Conservation (phyloP, 169 alveolate genomes). For the Babesia bigemina region DNA sequence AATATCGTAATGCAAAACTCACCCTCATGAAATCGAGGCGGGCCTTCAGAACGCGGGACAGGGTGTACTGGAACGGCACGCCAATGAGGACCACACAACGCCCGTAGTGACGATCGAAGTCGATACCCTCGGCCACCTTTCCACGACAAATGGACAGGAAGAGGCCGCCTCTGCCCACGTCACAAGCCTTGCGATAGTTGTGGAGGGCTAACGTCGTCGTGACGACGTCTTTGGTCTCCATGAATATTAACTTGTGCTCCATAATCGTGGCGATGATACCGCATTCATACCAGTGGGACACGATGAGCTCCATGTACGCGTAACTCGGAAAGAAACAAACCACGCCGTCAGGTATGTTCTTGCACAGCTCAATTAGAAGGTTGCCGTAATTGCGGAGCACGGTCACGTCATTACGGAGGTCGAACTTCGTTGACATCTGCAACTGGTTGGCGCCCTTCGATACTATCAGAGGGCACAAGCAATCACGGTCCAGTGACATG, state of each 20-base stretch:
- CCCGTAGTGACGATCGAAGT: slow-evolving; percentile 97
- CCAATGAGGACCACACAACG: slow-evolving; percentile 97
- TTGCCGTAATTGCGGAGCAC: slow-evolving; percentile 92
- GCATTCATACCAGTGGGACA: slow-evolving; percentile 94
- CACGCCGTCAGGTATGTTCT: slow-evolving; percentile 93
- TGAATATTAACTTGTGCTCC: slow-evolving; percentile 92
- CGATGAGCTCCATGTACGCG: slow-evolving; percentile 88
- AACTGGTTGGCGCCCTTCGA: slow-evolving; percentile 91
- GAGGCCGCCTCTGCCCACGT: slow-evolving; percentile 97
- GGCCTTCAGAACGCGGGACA: slow-evolving; percentile 89
- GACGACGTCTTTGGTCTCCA: slow-evolving; percentile 96
- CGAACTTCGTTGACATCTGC: slow-evolving; percentile 89
- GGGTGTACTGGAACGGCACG: slow-evolving; percentile 94
- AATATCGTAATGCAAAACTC: neutral
- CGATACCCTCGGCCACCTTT: slow-evolving; percentile 99
- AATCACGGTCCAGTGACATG: slow-evolving; percentile 91
- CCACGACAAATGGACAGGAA: slow-evolving; percentile 96
- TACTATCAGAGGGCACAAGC: slow-evolving; percentile 94
- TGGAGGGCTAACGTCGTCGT: slow-evolving; percentile 92
- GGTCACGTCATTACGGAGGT: slow-evolving; percentile 88
- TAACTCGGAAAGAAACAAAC: slow-evolving; percentile 96
- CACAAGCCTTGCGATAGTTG: slow-evolving; percentile 94
- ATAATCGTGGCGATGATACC: slow-evolving; percentile 90
- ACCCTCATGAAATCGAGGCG: slow-evolving; percentile 84
- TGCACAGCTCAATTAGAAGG: slow-evolving; percentile 88